Conservation (phyloP, 176 grass and related monocot genomes). For the Puya raimondii region DNA sequence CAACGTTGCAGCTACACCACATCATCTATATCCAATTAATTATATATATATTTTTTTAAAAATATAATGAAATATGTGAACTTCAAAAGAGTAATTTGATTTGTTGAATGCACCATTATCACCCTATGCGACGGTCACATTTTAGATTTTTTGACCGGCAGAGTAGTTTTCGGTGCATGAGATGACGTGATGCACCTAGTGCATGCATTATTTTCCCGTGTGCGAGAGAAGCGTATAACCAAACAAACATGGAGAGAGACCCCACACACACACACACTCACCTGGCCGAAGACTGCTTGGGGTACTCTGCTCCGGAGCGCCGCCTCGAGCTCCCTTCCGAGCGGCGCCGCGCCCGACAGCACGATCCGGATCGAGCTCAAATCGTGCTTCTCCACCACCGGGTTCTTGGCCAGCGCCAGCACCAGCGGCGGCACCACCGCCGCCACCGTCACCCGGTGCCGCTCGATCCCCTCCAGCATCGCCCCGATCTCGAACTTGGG, state of each 20-base stretch:
- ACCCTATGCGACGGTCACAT: too few species aligned
- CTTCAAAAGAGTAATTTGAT: too few species aligned
- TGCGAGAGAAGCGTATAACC: not conserved
- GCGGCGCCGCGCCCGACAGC: slow-evolving; percentile 23
- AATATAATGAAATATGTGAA: too few species aligned
- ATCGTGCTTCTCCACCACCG: slow-evolving; percentile 37
- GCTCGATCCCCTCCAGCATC: slow-evolving; percentile 29
- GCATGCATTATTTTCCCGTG: not conserved
- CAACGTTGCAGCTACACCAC: too few species aligned
- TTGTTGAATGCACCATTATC: too few species aligned
- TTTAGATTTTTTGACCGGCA: too few species aligned
- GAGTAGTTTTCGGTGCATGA: too few species aligned
- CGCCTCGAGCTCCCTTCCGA: slow-evolving; percentile 38
- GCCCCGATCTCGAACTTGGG: slow-evolving; percentile 34
- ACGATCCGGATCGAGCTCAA: slow-evolving; percentile 28
- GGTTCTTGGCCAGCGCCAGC: slow-evolving; percentile 36
- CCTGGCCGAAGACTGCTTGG: slow-evolving; percentile 38
- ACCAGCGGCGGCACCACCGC: slow-evolving; percentile 42
- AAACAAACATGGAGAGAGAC: not conserved
- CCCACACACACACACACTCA: not conserved
- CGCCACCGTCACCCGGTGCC: slow-evolving; percentile 33
- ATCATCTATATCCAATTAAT: too few species aligned
- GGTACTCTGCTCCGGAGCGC: slow-evolving; percentile 24
- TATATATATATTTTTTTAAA: too few species aligned
- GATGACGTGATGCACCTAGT: too few species aligned